Base-by-base conservation (phyloP, 305 asterid genomes). In the Fraxinus sp. region DNA sequence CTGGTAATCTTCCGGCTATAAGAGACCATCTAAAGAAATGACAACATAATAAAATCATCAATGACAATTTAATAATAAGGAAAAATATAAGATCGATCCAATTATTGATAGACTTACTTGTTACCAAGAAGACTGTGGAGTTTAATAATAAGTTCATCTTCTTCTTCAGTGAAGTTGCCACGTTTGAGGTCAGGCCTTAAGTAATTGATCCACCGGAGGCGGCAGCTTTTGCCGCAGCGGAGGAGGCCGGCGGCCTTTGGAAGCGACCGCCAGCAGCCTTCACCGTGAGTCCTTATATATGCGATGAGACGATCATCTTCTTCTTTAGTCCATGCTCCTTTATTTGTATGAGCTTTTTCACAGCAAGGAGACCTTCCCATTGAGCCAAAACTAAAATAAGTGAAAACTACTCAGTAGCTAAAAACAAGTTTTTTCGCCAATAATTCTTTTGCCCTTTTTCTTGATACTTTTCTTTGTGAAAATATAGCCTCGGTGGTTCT, bases 361-460 rank as follows among this genome's bases (percentile, higher is more conserved):
- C 98, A 92, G 76, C 98, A 94, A 74, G 98, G 98, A 64, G 97
- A 92, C 86, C 98, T 93, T 82, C 98, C 98, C 98, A 94, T 93
- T 80, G 14, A 37, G 64, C 71, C 32, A 11, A 66, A 18, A 77
- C n/a, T 22, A 33, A 78, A 41, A 57, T 18, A 18, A 26, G 37
- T 66, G 5, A 28, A 13, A 28, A 26, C 30, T 20, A 10, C 26
- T 55, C 7, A 28, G 13, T 8, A 35, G 28, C 44, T 36, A 10
- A 3, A 33, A 36, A 41, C 9, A 13, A 16, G 10, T 22, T 20
- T 81, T 77, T 84, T 64, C 2, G 6, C 10, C 3, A 39, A 32
- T 5, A 14, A 35, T 10, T 3, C 41, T 32, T 80, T 24, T 37
- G 74, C 20, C 35, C 28, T 39, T 80, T 33, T 37, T 18, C 7